Base-by-base conservation (phyloP, 106 monocot genomes). In the Iris macrosiphon region DNA sequence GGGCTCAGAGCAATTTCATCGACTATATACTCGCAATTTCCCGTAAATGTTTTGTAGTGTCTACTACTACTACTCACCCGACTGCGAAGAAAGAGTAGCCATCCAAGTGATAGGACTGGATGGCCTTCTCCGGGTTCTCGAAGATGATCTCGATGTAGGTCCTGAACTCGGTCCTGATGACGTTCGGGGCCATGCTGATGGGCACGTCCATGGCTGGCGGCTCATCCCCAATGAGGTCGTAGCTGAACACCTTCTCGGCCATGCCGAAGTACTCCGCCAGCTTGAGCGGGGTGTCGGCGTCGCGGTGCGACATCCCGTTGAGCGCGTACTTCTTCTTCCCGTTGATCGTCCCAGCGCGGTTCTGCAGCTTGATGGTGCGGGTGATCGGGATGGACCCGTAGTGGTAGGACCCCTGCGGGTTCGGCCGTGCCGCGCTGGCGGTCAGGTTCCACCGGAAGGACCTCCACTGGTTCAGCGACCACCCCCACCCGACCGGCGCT, bases 51-150 rank as follows among this genome's bases (percentile, higher is more conserved):
- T n/a, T n/a, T n/a, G n/a, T n/a, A n/a, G n/a, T n/a, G n/a, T n/a
- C n/a, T n/a, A n/a, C n/a, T n/a, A n/a, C n/a, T n/a, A n/a, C 6
- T 24, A 10, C 24, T 24, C 71, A 85, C 80, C 84, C 89, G 41
- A 60, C 80, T 6, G 84, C 55, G 74, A 84, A 89, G 84, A 89
- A 89, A 43, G 89, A 60, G 65, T 89, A 84, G 20, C 89, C 84
- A 19, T 89, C 46, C 13, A 89, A 63, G 59, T 89, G 89, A 64
- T 77, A 84, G 26, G 77, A 61, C 57, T 89, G 77, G 22, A 77
- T 24, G 49, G 59, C 53, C 60, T 60, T 77, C 62, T 80, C 80
- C 1, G 66, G 67, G 52, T 89, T 89, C 74, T 89, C 79, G 13
- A 89, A 58, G 45, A 89, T 65, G 45, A 84, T 52, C 84, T 89